Percentiles rank a stretch among this genome's conserved stretches.
phyloP scores from a whole-genome alignment of 2,329 filamentous ascomycete species.

The Epichloe sp. region DNA sequence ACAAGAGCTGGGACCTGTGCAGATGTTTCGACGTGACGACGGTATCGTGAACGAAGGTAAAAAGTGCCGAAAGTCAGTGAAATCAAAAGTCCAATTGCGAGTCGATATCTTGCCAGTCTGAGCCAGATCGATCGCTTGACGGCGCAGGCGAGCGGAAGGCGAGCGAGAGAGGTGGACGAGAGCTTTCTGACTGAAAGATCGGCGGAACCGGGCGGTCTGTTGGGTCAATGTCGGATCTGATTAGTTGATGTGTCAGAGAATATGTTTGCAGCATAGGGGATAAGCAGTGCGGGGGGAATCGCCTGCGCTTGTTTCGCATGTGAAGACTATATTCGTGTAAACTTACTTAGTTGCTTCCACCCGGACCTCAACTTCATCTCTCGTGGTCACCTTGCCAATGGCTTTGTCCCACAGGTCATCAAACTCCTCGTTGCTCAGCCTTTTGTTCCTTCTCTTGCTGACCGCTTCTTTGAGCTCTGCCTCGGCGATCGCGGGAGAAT shows the following conservation, averaged over 20 bases:
- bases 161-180: constrained; percentile 79
- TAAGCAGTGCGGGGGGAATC: neutral
- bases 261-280: constrained; percentile 4
- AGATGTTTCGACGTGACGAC: constrained; percentile 49
- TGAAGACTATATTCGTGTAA: constrained; percentile 7
- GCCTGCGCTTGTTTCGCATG: neutral
- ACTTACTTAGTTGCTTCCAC: constrained; percentile 41
- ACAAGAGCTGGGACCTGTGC: constrained; percentile 73
- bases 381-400: constrained; percentile 54
- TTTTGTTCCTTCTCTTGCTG: constrained; percentile 62
- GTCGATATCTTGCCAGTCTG: constrained; percentile 75
- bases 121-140: constrained; percentile 65
- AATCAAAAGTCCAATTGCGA: constrained; percentile 61
- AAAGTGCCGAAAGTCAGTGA: constrained; percentile 33
- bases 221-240: constrained; percentile 61
- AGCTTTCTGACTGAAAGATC: constrained; percentile 50
- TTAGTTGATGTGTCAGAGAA: constrained; percentile 61
- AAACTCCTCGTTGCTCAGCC: constrained; percentile 78
- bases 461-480: constrained; percentile 67
- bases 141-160: constrained; percentile 75
- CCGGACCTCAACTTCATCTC: constrained; percentile 43
- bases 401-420: constrained; percentile 74
- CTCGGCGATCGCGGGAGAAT: constrained; percentile 49
- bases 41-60: constrained; percentile 54
- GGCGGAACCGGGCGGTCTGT: constrained; percentile 57